Evolutionary conservation across 257 asterid species (phyloP).

Genomic region (Cynanchum wilfordii): DNA sequence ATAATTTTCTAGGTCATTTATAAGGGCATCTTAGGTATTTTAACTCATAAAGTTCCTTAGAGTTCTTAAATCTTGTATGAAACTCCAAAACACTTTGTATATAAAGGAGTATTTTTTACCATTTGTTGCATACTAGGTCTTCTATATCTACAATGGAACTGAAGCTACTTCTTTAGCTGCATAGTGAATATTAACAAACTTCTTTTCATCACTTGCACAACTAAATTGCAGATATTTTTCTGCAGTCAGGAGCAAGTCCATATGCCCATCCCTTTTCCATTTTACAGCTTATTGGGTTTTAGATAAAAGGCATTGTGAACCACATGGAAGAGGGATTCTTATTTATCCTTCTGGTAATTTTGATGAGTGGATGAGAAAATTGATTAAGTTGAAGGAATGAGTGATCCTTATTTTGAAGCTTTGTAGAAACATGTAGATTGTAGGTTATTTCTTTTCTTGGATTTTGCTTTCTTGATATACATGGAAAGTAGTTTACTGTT

Average conservation of each 20-base stretch:
- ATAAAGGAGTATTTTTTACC: not conserved
- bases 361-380: not conserved
- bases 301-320: not conserved
- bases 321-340: not conserved
- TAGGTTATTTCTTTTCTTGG: not conserved
- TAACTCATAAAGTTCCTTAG: not conserved
- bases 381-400: not conserved
- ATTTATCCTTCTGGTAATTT: not conserved
- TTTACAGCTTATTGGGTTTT: not conserved
- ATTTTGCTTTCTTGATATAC: not conserved
- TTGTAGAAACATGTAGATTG: not conserved
- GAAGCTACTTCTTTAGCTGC: slow-evolving; percentile 1
- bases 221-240: not conserved
- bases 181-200: not conserved
- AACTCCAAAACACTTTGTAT: too few species aligned
- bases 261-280: not conserved
- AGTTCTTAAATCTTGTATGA: not conserved
- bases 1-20: not conserved
- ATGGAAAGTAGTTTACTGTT: not conserved
- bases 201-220: not conserved
- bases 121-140: not conserved
- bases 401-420: not conserved
- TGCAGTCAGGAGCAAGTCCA: not conserved
- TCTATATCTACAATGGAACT: not conserved
- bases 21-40: not conserved